Evolutionary conservation across 768 basidiomycete species (phyloP).

Genomic region (Boletus rubescentipes): DNA sequence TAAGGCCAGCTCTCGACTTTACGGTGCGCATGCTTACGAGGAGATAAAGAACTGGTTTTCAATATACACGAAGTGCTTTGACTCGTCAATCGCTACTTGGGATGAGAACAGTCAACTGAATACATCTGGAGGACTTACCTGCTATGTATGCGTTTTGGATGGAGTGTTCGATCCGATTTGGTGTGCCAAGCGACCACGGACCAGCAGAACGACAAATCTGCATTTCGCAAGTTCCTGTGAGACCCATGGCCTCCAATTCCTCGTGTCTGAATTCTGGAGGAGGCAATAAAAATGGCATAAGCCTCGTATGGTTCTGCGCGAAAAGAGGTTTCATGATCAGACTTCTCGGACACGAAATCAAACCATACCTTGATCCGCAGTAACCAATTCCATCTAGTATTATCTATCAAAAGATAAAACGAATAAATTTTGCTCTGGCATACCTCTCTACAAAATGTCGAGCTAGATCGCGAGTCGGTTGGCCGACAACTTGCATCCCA

Average conservation of each 20-base stretch:
- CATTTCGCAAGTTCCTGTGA: constrained; percentile 95
- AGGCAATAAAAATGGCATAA: constrained; percentile 92
- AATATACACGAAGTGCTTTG: constrained; percentile 98
- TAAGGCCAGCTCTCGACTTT: background rate
- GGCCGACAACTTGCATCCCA: constrained; percentile 92
- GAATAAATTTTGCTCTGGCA: constrained; percentile 4
- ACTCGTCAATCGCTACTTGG: constrained; percentile 77
- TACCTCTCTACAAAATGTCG: constrained; percentile 94
- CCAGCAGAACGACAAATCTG: constrained; percentile 96
- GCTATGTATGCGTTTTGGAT: constrained; percentile 94
- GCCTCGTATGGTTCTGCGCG: constrained; percentile 79
- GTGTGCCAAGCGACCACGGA: constrained; percentile 95
- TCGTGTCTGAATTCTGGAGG: constrained; percentile 86
- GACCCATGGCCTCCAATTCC: constrained; percentile 73
- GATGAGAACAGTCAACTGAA: background rate
- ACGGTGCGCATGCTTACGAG: constrained; percentile 52
- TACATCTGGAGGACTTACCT: constrained; percentile 43
- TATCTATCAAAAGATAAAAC: constrained; percentile 4
- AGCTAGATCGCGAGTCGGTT: constrained; percentile 91
- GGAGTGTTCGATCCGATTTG: constrained; percentile 80
- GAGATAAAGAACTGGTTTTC: constrained; percentile 94
- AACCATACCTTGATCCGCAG: constrained; percentile 80
- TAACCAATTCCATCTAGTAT: constrained; percentile 85
- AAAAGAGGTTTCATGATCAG: background rate
- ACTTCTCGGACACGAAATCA: background rate